A percentile compares a stretch with the other conserved stretches of the same genome.
Evolutionary conservation across 208 protist genomes (phyloP).

Genomic region (Leishmania major): DNA sequence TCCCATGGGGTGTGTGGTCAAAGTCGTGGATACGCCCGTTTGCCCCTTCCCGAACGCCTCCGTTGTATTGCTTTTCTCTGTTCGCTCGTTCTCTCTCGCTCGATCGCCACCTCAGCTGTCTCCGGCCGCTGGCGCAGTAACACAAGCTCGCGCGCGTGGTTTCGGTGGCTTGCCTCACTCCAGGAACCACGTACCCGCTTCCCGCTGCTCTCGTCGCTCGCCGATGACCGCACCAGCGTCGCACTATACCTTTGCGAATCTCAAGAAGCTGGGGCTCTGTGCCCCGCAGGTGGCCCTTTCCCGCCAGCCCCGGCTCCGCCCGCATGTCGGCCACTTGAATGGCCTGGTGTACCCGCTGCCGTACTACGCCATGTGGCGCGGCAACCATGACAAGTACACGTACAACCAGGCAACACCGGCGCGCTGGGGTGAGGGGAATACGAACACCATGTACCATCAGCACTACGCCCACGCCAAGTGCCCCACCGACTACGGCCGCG

Average conservation of each 20-base stretch:
- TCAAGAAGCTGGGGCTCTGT: constrained; percentile 64
- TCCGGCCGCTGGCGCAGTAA: not conserved
- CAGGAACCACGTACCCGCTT: not conserved
- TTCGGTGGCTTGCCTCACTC: not conserved
- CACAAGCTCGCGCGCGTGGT: not conserved
- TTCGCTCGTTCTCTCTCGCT: not conserved
- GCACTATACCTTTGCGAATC: constrained; percentile 73
- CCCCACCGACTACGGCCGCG: constrained; percentile 88
- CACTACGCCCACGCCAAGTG: constrained; percentile 92
- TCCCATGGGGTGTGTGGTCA: not conserved
- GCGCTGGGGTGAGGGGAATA: constrained; percentile 85
- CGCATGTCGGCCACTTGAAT: constrained; percentile 63
- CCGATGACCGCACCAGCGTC: constrained; percentile 43
- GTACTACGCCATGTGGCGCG: constrained; percentile 91
- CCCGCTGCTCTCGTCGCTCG: not conserved
- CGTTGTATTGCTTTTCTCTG: not conserved
- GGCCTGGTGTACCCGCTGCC: constrained; percentile 87
- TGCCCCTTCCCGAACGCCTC: not conserved
- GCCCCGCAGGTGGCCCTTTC: constrained; percentile 78
- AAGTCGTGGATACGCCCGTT: not conserved
- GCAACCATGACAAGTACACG: constrained; percentile 87
- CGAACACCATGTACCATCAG: constrained; percentile 83
- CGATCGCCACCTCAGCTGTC: not conserved
- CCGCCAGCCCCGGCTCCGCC: constrained; percentile 75
- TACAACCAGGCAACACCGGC: constrained; percentile 83